These are phyloP conservation scores for Cercophora samala DNA, from an alignment of 495 filamentous ascomycete species.

Conservation along the genomic window DNA sequence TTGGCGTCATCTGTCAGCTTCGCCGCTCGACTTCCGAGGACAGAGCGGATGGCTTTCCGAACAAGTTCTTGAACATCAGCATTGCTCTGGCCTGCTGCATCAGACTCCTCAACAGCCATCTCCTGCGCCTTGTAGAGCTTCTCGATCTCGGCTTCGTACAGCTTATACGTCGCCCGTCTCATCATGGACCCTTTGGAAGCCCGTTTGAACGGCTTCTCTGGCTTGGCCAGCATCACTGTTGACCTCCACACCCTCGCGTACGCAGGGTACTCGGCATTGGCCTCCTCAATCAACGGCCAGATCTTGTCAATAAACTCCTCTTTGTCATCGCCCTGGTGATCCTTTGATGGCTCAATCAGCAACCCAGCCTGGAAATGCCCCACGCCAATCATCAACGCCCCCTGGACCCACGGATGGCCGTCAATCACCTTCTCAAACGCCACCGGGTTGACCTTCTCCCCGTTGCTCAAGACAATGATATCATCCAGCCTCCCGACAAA, in stretches of 20 bases:
- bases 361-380: slow-evolving; percentile 50
- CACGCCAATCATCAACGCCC: slow-evolving; percentile 58
- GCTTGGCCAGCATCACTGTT: slow-evolving; percentile 44
- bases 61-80: neutral
- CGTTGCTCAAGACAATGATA: slow-evolving; percentile 60
- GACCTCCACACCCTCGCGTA: slow-evolving; percentile 54
- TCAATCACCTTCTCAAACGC: slow-evolving; percentile 58
- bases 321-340: slow-evolving; percentile 27
- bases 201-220: slow-evolving; percentile 40
- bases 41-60: neutral
- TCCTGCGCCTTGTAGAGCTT: slow-evolving; percentile 42
- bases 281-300: slow-evolving; percentile 49
- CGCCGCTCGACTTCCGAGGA: neutral
- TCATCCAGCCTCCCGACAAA: slow-evolving; percentile 62
- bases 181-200: slow-evolving; percentile 60
- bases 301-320: slow-evolving; percentile 43
- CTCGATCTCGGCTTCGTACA: slow-evolving; percentile 48
- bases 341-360: slow-evolving; percentile 43
- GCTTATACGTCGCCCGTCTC: slow-evolving; percentile 47
- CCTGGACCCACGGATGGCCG: slow-evolving; percentile 48
- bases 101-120: neutral
- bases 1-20: slow-evolving; percentile 30
- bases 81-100: neutral
- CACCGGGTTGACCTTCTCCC: slow-evolving; percentile 67
- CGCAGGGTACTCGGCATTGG: slow-evolving; percentile 48